Evolutionary conservation across 352 stramenopile genomes (phyloP), one percentile per base, ranked within the genome.

Genomic region (Phytophthora colocasiae): DNA sequence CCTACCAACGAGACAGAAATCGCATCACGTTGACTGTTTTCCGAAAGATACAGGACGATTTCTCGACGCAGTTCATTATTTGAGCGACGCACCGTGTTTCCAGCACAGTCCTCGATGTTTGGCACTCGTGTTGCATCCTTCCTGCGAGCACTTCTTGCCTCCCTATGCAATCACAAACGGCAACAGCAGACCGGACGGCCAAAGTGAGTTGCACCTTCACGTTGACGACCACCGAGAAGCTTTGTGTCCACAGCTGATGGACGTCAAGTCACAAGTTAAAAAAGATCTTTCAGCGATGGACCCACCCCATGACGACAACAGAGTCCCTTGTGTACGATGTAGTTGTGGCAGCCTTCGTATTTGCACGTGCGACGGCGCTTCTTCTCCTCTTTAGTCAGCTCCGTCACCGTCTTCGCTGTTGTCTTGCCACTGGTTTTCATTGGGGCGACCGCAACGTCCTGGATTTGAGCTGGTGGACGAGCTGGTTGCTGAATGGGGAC

Each of bases 21-120:
- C 24, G 15, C 24, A 36, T 34, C 31, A 11, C 6, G 31, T 34
- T 43, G 2, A 43, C 36, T 43, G 1, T 4, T 43, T 43, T 43
- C 12, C 12, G 12, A 19, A 19, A 9, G 36, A 17, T 34, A 34
- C 9, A 43, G 4, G 12, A 43, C 36, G 4, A 17, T 6, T 6
- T 17, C 15, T 15, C 10, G 12, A 22, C 36, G 36, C 36, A 9
- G 31, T 11, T 43, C 3, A 43, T 17, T 17, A 1, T 43, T 17
- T 17, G 3, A 43, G 36, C 12, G 36, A 48, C 36, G 14, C 77
- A 34, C 75, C 63, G 31, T 71, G 63, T 46, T 71, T 71, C 63
- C 63, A 71, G 56, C 63, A 71, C 2, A 85, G 66, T 26, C 79
- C 76, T 44, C 69, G 71, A 64, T 85, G 79, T 55, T 88, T 75